Evolutionary conservation across 805 yeast species (phyloP).

Genomic region (Yamadazyma laniorum): DNA sequence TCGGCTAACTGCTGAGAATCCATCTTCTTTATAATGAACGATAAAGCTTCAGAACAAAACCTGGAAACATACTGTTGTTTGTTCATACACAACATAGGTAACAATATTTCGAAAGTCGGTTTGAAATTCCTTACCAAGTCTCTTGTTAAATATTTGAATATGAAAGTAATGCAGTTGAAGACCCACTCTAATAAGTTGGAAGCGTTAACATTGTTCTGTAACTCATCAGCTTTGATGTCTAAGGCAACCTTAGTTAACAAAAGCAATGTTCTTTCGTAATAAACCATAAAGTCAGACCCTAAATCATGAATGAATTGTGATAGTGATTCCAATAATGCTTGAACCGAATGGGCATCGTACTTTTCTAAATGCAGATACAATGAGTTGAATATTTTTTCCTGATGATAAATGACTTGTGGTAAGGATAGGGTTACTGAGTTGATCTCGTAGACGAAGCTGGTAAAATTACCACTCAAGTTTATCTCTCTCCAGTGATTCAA

Average conservation of each 20-base stretch:
- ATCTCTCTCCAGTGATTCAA: constrained; percentile 86
- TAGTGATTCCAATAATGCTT: constrained; percentile 73
- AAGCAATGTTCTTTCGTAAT: constrained; percentile 52
- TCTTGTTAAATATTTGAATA: constrained; percentile 82
- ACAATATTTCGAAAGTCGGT: constrained; percentile 65
- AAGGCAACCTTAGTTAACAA: constrained; percentile 49
- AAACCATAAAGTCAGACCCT: constrained; percentile 85
- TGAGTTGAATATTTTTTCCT: constrained; percentile 51
- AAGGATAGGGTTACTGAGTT: constrained; percentile 61
- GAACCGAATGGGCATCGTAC: constrained; percentile 69
- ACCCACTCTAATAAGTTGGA: constrained; percentile 74
- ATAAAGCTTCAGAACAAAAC: constrained; percentile 87
- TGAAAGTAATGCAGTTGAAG: constrained; percentile 80
- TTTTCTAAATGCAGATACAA: constrained; percentile 46
- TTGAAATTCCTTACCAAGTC: constrained; percentile 55
- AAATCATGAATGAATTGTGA: constrained; percentile 89
- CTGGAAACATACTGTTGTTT: constrained; percentile 66
- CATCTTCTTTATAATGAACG: constrained; percentile 76
- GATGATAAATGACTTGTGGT: constrained; percentile 78
- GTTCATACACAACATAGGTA: constrained; percentile 59
- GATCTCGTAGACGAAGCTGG: constrained; percentile 57
- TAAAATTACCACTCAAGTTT: constrained; percentile 71
- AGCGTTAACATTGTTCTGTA: constrained; percentile 54
- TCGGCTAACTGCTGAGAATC: constrained; percentile 43
- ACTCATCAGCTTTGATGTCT: constrained; percentile 38